Percentiles rank a stretch among this genome's conserved stretches.
Conservation (phyloP, 2,329 filamentous ascomycete species). For the Monilinia fructicola region DNA sequence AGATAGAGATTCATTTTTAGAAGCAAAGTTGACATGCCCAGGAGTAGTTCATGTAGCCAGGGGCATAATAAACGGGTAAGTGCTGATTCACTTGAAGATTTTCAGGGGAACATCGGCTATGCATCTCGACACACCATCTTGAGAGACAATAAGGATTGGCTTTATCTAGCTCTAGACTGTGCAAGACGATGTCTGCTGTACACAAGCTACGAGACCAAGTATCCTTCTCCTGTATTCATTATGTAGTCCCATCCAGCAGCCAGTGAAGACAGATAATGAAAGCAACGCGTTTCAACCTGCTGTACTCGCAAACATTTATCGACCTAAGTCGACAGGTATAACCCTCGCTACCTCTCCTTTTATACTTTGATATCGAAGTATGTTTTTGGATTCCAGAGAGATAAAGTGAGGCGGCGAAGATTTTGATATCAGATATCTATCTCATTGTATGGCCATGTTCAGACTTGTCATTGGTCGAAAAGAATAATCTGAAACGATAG, state of each 20-base stretch:
- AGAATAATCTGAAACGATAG: background rate
- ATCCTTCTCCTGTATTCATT: background rate
- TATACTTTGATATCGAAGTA: background rate
- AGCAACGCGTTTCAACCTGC: background rate
- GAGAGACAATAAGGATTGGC: background rate
- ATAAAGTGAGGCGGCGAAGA: background rate
- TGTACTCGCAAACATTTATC: slow-evolving; percentile 1
- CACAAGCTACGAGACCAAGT: background rate
- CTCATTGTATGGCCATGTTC: background rate
- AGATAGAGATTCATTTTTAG: background rate
- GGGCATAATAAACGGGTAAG: background rate
- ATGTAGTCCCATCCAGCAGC: background rate
- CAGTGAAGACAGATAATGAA: background rate
- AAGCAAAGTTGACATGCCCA: background rate
- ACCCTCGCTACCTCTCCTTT: background rate
- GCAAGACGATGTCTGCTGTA: background rate
- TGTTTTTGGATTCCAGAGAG: background rate
- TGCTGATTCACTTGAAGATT: slow-evolving; percentile 1
- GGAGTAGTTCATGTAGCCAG: background rate
- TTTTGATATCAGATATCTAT: background rate
- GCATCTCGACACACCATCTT: background rate
- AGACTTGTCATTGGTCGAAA: background rate
- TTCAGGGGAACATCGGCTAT: background rate
- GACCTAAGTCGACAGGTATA: background rate
- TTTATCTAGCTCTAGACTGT: background rate